These are phyloP conservation scores for Iris macrosiphon DNA, from an alignment of 106 monocot genomes.

Conservation along the genomic window DNA sequence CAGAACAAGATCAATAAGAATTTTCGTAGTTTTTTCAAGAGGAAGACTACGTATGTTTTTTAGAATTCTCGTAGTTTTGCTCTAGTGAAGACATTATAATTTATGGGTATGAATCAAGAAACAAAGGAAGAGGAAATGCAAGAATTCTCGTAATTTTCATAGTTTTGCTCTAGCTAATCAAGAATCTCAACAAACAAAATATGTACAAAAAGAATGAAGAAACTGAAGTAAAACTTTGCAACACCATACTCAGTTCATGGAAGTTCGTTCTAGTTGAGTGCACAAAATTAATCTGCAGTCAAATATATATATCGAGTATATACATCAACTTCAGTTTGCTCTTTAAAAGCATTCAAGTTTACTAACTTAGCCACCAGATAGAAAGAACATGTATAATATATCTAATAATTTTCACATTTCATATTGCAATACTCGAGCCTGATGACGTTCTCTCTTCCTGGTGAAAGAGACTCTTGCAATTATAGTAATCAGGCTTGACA, in stretches of 20 bases:
- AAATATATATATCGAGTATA: neutral
- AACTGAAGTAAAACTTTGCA: too few relatives aligned
- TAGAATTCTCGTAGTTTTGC: too few relatives aligned
- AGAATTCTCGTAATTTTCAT: too few relatives aligned
- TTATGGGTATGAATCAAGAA: too few relatives aligned
- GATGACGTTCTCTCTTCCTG: conserved; percentile 38
- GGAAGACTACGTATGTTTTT: too few relatives aligned
- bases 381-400: neutral
- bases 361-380: neutral
- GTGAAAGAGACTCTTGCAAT: conserved; percentile 51
- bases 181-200: too few relatives aligned
- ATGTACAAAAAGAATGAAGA: too few relatives aligned
- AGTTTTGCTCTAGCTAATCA: too few relatives aligned
- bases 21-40: too few relatives aligned
- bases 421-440: conserved; percentile 53
- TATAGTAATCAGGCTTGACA: conserved; percentile 58
- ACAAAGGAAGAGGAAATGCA: too few relatives aligned
- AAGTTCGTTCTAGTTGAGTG: conserved; percentile 82
- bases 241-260: conserved; percentile 53
- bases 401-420: neutral
- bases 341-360: neutral
- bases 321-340: neutral
- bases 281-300: conserved; percentile 70
- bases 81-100: too few relatives aligned
- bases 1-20: too few relatives aligned